Conservation (phyloP, 2,329 filamentous ascomycete species). For the Arthroderma uncinatum region DNA sequence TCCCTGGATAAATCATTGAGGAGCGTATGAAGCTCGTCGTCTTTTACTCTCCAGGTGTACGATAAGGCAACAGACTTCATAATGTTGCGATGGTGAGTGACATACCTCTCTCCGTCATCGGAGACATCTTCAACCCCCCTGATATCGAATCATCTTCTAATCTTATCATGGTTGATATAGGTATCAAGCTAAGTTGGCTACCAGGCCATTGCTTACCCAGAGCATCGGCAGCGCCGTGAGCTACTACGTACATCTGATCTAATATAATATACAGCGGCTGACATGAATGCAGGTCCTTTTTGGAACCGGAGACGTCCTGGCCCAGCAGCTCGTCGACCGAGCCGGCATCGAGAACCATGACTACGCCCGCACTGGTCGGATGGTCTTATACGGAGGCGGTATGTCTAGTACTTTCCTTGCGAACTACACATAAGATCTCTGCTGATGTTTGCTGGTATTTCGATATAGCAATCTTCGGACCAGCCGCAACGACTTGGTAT, state of each 20-base stretch:
- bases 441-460: not conserved
- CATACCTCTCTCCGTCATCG: not conserved
- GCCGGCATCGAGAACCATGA: constrained; percentile 68
- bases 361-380: constrained; percentile 37
- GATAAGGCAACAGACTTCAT: constrained; percentile 13
- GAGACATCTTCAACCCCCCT: not conserved
- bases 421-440: constrained; percentile 6
- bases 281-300: constrained; percentile 56
- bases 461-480: constrained; percentile 65
- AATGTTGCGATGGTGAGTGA: constrained; percentile 34
- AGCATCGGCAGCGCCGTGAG: constrained; percentile 69
- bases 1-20: not conserved
- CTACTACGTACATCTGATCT: constrained; percentile 1
- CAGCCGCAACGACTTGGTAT: constrained; percentile 80
- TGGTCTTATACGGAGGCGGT: constrained; percentile 42
- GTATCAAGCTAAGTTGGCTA: constrained; percentile 76
- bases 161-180: constrained; percentile 30
- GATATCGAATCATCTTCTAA: not conserved
- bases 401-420: constrained; percentile 13
- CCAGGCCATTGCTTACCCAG: constrained; percentile 78
- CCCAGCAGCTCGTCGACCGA: constrained; percentile 83
- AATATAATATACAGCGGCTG: too few relatives aligned
- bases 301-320: constrained; percentile 78
- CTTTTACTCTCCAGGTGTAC: too few relatives aligned
- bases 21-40: not conserved